Percentiles rank a stretch among this genome's conserved stretches.
phyloP scores from a whole-genome alignment of 441 rosid species.

The Cnidoscolus chayamansa region DNA sequence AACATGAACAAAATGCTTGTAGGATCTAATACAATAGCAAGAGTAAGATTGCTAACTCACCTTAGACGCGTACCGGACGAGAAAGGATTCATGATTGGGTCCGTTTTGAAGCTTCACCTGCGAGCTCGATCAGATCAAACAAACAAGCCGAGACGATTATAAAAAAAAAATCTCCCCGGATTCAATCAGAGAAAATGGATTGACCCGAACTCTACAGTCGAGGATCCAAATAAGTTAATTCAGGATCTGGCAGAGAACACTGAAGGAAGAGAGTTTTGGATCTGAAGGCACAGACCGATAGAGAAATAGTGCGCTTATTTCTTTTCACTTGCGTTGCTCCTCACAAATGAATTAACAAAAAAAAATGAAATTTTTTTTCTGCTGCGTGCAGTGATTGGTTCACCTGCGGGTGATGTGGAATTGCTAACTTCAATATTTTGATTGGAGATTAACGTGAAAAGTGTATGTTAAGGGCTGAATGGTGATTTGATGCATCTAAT shows the following conservation, averaged over 20 bases:
- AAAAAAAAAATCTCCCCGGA: neutral
- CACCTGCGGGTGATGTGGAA: neutral
- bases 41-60: constrained; percentile 36
- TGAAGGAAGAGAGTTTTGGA: constrained; percentile 43
- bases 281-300: constrained; percentile 23
- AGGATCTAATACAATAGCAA: constrained; percentile 1
- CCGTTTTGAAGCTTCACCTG: constrained; percentile 25
- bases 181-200: neutral
- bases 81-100: constrained; percentile 91
- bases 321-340: constrained; percentile 8
- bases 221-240: constrained; percentile 36
- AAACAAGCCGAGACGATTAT: neutral
- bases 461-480: too few relatives aligned
- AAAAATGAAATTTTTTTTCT: neutral
- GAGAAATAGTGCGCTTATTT: neutral
- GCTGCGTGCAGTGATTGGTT: neutral
- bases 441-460: neutral
- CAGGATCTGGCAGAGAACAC: constrained; percentile 30
- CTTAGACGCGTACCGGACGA: constrained; percentile 95
- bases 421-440: neutral
- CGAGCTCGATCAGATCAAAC: constrained; percentile 43
- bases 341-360: neutral
- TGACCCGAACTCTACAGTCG: constrained; percentile 16
- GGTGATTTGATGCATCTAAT: too few relatives aligned
- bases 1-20: neutral